Evolutionary conservation across 2,329 filamentous ascomycete species (phyloP), one percentile per base, ranked within the genome.

Genomic region (Aspergillus sp.): DNA sequence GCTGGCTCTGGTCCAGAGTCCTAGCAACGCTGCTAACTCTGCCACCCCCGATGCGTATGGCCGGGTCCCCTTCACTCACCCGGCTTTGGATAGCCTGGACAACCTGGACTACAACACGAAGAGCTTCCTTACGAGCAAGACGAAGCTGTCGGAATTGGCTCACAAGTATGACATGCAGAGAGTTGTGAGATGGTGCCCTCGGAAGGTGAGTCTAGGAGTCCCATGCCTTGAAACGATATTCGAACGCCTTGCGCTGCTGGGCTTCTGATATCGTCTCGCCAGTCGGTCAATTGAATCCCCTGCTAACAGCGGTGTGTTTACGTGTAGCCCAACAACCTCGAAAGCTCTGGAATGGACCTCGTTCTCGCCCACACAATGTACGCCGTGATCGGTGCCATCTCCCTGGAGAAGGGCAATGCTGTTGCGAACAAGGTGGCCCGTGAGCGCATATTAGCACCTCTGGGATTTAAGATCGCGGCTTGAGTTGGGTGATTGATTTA

Each of bases 131-230:
- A 80, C 91, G 53, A 82, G 85, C 58, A 88, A 89, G 72, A 79
- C 84, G 48, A 87, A 89, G 70, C 72, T 98, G 61, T 83, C 87
- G 36, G 79, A 79, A 58, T 76, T 99, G 62, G 94, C 89, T 13
- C 77, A 84, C 41, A 83, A 86, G 28, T 88, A 91, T 61, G 90
- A 91, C 0, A 73, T 99, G 70, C 78, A 86, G 60, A 84, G 86
- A 41, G 91, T 97, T 23, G 80, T 97, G 66, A 84, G 95, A 78
- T 98, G 95, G 95, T 91, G 90, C 76, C 95, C 95, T 28, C 87
- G 85, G 79, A 84, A 89, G 80, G 92, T 96, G 81, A 72, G 86
- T 51, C n/a, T 36, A 10, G 3, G 13, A 19, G 47, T 23, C 12
- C 17, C 19, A 13, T 52, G 30, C 30, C 32, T 30, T 45, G 25